Evolutionary conservation across 345 rosid genomes (phyloP), one percentile per base, ranked within the genome.

Genomic region (Cochlearia excelsa): DNA sequence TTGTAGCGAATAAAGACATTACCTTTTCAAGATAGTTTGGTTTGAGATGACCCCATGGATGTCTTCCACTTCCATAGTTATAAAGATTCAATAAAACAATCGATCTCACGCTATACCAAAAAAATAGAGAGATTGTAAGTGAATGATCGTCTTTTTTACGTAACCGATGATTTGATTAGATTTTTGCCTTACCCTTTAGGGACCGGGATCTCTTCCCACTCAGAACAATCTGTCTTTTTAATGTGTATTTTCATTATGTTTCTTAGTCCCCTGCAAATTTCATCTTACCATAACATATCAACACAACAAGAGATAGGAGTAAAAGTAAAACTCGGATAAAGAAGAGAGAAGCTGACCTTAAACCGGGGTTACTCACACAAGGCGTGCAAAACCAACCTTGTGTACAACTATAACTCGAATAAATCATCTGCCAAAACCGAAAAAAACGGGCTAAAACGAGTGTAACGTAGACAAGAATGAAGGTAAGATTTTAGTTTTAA

Each of bases 301-400:
- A 46, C 59, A 48, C 39, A 40, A 43, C 30, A 56, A 27, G 5
- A 57, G 31, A n/a, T 3, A 41, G 0, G 31, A 54, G 51, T 48
- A 55, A 26, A 63, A 5, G 23, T 16, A 2, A 5, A 4, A 37
- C 40, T 4, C 40, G 40, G 7, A 4, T 8, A 37, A 3, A 37
- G 40, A 3, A 3, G 23, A 2, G 7, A 61, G 55, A 49, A 9
- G 26, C 59, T 49, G 30, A 93, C 99, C 97, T 90, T 75, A 94
- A 78, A 58, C 83, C 54, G n/a, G 97, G 97, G 80, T 76, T 78
- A 73, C 78, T 85, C 29, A 75, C 86, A 78, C 97, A 94, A 75
- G 97, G 97, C 4, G 97, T 87, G 63, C 92, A 82, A 70, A 94
- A 90, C 97, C 95, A 90, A 70, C 99, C 99, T 59, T 94, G 99